Conservation (phyloP, 352 stramenopile species). For the Phytophthora sojae region DNA sequence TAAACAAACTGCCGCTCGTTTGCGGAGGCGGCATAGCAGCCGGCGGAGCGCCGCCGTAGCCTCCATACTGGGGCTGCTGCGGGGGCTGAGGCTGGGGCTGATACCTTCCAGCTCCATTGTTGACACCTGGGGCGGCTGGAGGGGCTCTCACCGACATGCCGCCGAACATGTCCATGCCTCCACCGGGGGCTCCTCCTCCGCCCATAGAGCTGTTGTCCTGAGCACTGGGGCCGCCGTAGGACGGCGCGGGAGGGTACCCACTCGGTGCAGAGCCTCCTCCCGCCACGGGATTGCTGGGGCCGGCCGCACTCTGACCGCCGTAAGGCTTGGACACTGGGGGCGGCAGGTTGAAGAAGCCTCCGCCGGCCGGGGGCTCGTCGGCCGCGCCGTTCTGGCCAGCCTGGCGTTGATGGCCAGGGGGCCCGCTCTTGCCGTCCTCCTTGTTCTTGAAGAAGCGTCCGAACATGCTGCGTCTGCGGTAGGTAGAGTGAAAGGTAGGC, state of each 20-base stretch:
- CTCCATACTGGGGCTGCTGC: slow-evolving; percentile 41
- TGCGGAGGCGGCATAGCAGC: slow-evolving; percentile 7
- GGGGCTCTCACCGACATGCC: slow-evolving; percentile 73
- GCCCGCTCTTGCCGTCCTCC: slow-evolving; percentile 69
- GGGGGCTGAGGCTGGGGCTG: slow-evolving; percentile 24
- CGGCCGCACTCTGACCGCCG: slow-evolving; percentile 26
- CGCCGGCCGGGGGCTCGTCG: slow-evolving; percentile 55
- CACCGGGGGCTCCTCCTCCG: slow-evolving; percentile 4
- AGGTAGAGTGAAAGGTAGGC: neutral
- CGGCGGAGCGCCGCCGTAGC: slow-evolving; percentile 21
- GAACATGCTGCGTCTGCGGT: slow-evolving; percentile 59
- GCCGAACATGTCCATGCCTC: slow-evolving; percentile 73
- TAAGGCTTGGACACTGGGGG: slow-evolving; percentile 66
- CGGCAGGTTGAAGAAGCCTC: slow-evolving; percentile 89
- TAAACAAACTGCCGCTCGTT: slow-evolving; percentile 53
- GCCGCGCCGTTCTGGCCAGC: slow-evolving; percentile 16
- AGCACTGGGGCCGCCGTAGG: slow-evolving; percentile 27
- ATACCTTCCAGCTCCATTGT: slow-evolving; percentile 16
- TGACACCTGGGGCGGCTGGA: slow-evolving; percentile 13
- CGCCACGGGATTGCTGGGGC: slow-evolving; percentile 18
- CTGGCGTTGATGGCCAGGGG: slow-evolving; percentile 58
- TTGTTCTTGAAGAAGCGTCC: slow-evolving; percentile 88
- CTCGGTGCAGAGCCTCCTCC: slow-evolving; percentile 18
- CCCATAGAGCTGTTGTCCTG: slow-evolving; percentile 25
- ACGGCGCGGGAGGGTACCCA: slow-evolving; percentile 24